A percentile compares a stretch with the other conserved stretches of the same genome.
Conservation (phyloP, 176 grass and related monocot genomes). For the Triticum monococcum region DNA sequence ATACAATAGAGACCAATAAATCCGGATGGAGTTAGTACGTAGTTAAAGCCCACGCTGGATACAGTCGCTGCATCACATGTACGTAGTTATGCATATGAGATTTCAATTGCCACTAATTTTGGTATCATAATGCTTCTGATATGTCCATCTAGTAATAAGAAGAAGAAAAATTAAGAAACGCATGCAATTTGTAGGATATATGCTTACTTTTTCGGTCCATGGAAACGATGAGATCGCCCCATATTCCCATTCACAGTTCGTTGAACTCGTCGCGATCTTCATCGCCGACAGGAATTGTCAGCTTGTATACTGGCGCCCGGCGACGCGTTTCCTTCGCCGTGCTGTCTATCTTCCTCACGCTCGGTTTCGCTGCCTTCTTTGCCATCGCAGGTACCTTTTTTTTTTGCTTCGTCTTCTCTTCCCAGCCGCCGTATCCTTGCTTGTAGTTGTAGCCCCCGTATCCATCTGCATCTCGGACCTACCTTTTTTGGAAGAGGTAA, state of each 20-base stretch:
- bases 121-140: not conserved
- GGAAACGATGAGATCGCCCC: not conserved
- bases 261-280: not conserved
- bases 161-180: not conserved
- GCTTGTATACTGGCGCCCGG: not conserved
- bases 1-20: too few species aligned
- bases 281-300: not conserved
- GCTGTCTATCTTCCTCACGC: not conserved
- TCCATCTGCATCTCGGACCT: not conserved
- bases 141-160: not conserved
- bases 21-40: too few species aligned
- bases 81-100: not conserved
- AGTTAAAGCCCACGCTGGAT: not conserved
- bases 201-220: not conserved
- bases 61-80: not conserved
- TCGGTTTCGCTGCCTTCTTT: not conserved
- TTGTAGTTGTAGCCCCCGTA: not conserved
- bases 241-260: not conserved
- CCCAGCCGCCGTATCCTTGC: not conserved
- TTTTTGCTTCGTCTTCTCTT: not conserved
- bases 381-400: not conserved
- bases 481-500: not conserved
- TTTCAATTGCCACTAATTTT: not conserved
- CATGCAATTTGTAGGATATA: not conserved
- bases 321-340: not conserved